Base-by-base conservation (phyloP, 192 early-diverging fungal genomes). In the Rhizophagus sp. region DNA sequence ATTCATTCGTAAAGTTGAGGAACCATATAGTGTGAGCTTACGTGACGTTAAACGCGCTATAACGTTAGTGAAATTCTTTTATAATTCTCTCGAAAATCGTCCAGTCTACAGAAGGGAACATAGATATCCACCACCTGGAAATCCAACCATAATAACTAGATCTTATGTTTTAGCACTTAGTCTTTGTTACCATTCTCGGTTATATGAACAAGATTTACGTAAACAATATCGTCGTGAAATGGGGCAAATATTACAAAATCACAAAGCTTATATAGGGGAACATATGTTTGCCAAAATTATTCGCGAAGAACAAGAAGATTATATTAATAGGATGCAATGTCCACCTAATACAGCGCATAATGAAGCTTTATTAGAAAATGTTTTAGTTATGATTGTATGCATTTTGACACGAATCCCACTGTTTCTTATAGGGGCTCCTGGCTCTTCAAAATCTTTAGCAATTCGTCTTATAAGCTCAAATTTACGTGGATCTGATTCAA, bases 21-120 rank as follows among this genome's bases (percentile, higher is more conserved):
- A 57, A 25, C 24, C 30, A 9, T 39, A 69, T n/a, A 79, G 71
- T 50, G 78, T 79, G 4, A 79, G 78, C 78, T 52, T 79, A 22
- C 78, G 78, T 22, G 78, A 79, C n/a, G 78, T 79, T 7, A 79
- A 73, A 24, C 66, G 78, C 39, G 62, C 78, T n/a, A 66, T 79
- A 19, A 66, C 22, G 25, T 57, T 57, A 6, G 17, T 57, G 17
- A 57, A 57, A 57, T 57, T 57, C 52, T 57, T 57, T 57, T 22
- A 19, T 57, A 22, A 57, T 22, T 57, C 52, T 22, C 52, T 57
- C 17, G 17, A 57, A 22, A 57, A 57, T 57, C 52, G 52, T 7
- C 52, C 52, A 17, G 1, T 6, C 17, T 57, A 22, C 4, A 57
- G 19, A n/a, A 57, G 22, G 17, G 52, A 19, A 57, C 52, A 19